Evolutionary conservation across 2,329 filamentous ascomycete species (phyloP), one percentile per base, ranked within the genome.

Genomic region (Bisporella sp.): DNA sequence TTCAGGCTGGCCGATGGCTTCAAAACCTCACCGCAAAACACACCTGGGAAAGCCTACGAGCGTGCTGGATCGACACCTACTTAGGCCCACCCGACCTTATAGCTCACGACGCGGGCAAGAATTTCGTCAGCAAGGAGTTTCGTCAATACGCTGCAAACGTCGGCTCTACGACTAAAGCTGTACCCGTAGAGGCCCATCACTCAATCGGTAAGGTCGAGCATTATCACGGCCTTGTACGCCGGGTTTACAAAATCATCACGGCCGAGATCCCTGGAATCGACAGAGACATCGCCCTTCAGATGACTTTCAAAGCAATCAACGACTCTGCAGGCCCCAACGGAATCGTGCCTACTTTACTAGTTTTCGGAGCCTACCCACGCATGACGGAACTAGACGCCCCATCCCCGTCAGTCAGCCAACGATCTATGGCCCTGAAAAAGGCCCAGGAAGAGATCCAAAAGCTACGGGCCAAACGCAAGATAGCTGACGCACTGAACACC

Each of bases 271-370:
- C 21, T 21, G 21, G 21, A 21, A 35, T 56, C 12, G 32, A 44
- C 1, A 52, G 46, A 41, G 35, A 50, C 11, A 33, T 48, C 9
- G 41, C 42, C 5, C 31, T 54, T n/a, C 32, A 56, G 41, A 56
- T 56, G 32, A 33, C 47, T 1, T 45, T 56, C 31, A 56, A 56
- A 41, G 54, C 47, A 9, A 28, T 56, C 11, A 56, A 56, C 32
- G 35, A 56, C 47, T 46, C 39, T 6, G 46, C 31, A 8, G 44
- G 46, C 5, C 51, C 33, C 12, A 35, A 51, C 31, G 33, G 50
- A 5, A n/a, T 53, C n/a, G 46, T 53, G 5, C 48, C 40, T 43
- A 56, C 42, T 0, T 32, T 54, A 6, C 32, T 56, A 29, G 48
- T 53, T n/a, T 56, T 49, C 44, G 33, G 48, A 1, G 47, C 45